Evolutionary conservation across 2,329 filamentous ascomycete species (phyloP), one percentile per base, ranked within the genome.

Genomic region (Didymella sp.): DNA sequence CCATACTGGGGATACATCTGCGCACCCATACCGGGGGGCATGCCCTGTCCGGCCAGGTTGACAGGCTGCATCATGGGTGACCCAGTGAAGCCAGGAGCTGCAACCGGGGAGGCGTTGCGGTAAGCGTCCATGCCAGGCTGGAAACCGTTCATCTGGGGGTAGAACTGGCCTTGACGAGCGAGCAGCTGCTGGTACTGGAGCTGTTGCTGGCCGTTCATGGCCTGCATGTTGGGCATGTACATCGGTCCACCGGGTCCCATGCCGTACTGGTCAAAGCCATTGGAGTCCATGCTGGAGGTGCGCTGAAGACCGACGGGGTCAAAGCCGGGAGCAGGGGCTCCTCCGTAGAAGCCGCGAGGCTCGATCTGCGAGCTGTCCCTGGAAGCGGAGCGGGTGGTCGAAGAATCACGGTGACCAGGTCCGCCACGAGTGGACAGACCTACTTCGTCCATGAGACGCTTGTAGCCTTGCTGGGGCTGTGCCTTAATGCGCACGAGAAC

Each of bases 401-500:
- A 75, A 47, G 72, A 70, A 21, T 76, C 74, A 21, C 74, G 72
- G 51, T 74, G 69, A 24, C 68, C 70, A 35, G 77, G 75, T 48
- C 78, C 77, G 49, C 75, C 76, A 38, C 81, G 79, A 17, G 80
- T 82, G 1, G 94, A 96, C 33, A 99, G 80, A 58, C 94, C 93
- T 66, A 99, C 95, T 75, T 99, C 95, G 70, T 99, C 95, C 95
- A 99, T 99, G 58, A 99, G 80, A 50, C 95, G 89, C 83, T 98
- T 99, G 81, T 99, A 99, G 49, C 95, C 95, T 78, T 98, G 95
- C 60, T 89, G 90, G 15, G 95, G 92, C 70, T 96, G 91, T 6
- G 92, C 94, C 80, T 97, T 97, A 77, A 98, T 89, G 69, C 90
- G 89, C 30, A 94, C 79, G 30, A 99, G 84, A 35, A 98, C 92